Evolutionary conservation across 1,284 basidiomycete genomes (phyloP).

Genomic region (Sanghuangporus sanghuang): DNA sequence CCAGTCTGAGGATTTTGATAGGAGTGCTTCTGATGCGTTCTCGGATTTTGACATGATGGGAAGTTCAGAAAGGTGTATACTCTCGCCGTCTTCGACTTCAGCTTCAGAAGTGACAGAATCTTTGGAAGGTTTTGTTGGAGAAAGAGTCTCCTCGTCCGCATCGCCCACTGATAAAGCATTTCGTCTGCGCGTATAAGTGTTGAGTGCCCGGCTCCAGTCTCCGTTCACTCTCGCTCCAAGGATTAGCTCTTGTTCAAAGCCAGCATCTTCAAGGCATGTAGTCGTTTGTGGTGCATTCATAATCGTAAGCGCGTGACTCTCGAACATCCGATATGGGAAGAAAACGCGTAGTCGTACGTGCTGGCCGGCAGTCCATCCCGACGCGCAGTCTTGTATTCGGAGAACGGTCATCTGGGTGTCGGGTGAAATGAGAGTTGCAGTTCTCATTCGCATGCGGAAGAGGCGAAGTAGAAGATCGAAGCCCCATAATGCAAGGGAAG

Average conservation of each 20-base stretch:
- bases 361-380: conserved; percentile 76
- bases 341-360: conserved; percentile 73
- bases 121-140: neutral
- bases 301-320: conserved; percentile 76
- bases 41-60: neutral
- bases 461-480: conserved; percentile 69
- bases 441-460: conserved; percentile 66
- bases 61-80: neutral
- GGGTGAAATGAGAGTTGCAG: conserved; percentile 60
- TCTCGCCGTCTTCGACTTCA: neutral
- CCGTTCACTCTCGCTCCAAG: conserved; percentile 57
- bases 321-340: conserved; percentile 61
- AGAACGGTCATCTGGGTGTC: conserved; percentile 69
- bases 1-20: neutral
- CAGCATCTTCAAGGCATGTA: conserved; percentile 41
- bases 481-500: conserved; percentile 74
- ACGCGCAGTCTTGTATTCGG: conserved; percentile 62
- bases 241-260: conserved; percentile 35
- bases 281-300: conserved; percentile 56
- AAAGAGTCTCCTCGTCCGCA: neutral
- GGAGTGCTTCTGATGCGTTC: conserved; percentile 1
- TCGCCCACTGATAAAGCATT: conserved; percentile 17
- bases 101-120: conserved; percentile 14
- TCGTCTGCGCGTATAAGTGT: conserved; percentile 35
- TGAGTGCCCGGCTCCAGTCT: conserved; percentile 63